Conservation (phyloP, 116 monocot genomes). For the Phalaenopsis hybrid region DNA sequence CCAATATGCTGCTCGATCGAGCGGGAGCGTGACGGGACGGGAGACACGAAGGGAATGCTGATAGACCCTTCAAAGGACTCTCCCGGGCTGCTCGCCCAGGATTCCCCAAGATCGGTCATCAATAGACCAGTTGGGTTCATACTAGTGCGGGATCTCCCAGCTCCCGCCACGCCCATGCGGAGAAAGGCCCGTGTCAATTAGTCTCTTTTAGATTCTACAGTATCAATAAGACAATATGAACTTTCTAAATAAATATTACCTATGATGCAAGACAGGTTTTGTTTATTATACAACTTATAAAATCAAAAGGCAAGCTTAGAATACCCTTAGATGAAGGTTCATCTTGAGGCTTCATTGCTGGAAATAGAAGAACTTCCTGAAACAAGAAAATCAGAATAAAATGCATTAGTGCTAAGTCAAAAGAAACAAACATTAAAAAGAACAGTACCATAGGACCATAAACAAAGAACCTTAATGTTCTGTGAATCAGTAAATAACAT, state of each 20-base stretch:
- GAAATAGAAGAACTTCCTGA: constrained; percentile 94
- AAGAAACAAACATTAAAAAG: neutral
- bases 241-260: neutral
- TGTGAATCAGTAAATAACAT: constrained; percentile 95
- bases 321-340: constrained; percentile 19
- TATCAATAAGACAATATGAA: neutral
- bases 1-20: too few species aligned
- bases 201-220: neutral
- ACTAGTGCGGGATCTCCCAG: too few species aligned
- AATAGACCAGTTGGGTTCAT: too few species aligned
- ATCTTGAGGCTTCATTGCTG: constrained; percentile 83
- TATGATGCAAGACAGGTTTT: neutral
- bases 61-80: too few species aligned
- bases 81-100: too few species aligned
- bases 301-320: neutral
- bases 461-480: constrained; percentile 74
- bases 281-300: neutral
- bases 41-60: too few species aligned
- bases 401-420: neutral
- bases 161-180: too few species aligned
- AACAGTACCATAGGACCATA: neutral
- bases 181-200: neutral
- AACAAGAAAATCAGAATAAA: constrained; percentile 1
- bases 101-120: too few species aligned
- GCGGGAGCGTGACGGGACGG: too few species aligned